Conservation (phyloP, 768 basidiomycete genomes). For the Suillus plorans region DNA sequence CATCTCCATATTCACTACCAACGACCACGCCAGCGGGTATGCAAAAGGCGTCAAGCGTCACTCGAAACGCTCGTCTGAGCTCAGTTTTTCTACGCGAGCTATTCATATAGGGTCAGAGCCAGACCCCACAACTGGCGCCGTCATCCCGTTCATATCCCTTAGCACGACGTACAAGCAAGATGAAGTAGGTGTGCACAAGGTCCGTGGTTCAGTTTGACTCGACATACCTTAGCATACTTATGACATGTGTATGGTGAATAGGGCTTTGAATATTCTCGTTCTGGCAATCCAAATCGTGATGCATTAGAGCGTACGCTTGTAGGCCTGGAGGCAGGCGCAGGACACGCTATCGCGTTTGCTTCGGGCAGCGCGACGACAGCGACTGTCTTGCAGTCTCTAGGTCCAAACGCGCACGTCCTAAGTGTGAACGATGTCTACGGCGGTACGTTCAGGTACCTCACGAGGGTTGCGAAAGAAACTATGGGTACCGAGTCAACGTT, state of each 20-base stretch:
- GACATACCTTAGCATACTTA: background rate
- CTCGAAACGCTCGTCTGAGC: conserved; percentile 24
- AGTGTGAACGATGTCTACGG: conserved; percentile 94
- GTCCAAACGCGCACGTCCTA: conserved; percentile 74
- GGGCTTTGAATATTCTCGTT: conserved; percentile 92
- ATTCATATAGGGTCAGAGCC: conserved; percentile 89
- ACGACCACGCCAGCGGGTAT: background rate
- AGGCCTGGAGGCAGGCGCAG: conserved; percentile 73
- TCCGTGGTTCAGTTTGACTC: conserved; percentile 25
- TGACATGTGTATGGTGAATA: conserved; percentile 18
- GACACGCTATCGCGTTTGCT: conserved; percentile 74
- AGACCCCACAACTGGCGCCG: conserved; percentile 70
- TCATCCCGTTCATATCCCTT: conserved; percentile 85
- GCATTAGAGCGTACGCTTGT: conserved; percentile 79
- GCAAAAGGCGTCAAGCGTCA: conserved; percentile 13
- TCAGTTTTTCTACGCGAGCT: conserved; percentile 75
- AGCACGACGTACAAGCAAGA: conserved; percentile 93
- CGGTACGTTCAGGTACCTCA: conserved; percentile 87
- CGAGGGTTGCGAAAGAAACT: conserved; percentile 56
- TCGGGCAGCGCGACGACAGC: conserved; percentile 88
- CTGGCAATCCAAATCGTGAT: conserved; percentile 84
- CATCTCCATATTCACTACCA: conserved; percentile 5
- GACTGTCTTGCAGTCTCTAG: conserved; percentile 74
- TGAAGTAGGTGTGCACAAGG: conserved; percentile 74
- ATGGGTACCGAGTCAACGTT: conserved; percentile 76